Percentiles rank a stretch among this genome's conserved stretches.
phyloP scores from a whole-genome alignment of 192 early-diverging fungal genomes.

The Rhizoclosmatium globosum region DNA sequence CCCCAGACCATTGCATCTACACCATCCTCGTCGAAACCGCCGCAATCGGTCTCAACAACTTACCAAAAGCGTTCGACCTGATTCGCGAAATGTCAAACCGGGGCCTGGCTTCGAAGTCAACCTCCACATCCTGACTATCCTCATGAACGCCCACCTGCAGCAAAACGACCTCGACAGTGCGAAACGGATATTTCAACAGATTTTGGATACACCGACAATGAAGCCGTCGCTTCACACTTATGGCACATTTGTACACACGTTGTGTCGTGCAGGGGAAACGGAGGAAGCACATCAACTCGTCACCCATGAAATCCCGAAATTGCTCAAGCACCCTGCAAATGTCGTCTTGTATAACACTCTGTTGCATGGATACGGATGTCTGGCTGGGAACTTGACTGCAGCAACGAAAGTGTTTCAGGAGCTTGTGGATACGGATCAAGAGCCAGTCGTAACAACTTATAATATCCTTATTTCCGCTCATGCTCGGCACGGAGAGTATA shows the following conservation, averaged over 20 bases:
- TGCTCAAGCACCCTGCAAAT: background rate
- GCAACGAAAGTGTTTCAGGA: background rate
- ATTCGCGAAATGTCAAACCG: conserved; percentile 1
- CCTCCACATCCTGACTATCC: conserved; percentile 25
- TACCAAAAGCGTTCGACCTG: background rate
- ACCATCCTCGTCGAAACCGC: conserved; percentile 23
- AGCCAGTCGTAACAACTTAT: conserved; percentile 16
- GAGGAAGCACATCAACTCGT: conserved; percentile 18
- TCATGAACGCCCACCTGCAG: conserved; percentile 23
- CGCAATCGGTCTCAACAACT: background rate
- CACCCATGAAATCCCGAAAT: conserved; percentile 10
- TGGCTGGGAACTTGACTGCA: conserved; percentile 13
- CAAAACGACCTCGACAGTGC: background rate
- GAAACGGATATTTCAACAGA: conserved; percentile 11
- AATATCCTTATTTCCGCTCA: conserved; percentile 25
- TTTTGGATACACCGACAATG: background rate
- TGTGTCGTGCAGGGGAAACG: conserved; percentile 17
- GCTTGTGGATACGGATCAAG: background rate
- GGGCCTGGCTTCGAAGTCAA: background rate
- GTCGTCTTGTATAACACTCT: conserved; percentile 32
- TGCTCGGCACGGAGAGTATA: conserved; percentile 17
- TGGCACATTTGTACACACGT: conserved; percentile 10
- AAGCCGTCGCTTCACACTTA: conserved; percentile 1
- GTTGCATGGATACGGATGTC: conserved; percentile 18
- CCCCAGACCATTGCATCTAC: conserved; percentile 1